phyloP scores from a whole-genome alignment of 1,284 basidiomycete genomes.

The Sanghuangporus weigelae region DNA sequence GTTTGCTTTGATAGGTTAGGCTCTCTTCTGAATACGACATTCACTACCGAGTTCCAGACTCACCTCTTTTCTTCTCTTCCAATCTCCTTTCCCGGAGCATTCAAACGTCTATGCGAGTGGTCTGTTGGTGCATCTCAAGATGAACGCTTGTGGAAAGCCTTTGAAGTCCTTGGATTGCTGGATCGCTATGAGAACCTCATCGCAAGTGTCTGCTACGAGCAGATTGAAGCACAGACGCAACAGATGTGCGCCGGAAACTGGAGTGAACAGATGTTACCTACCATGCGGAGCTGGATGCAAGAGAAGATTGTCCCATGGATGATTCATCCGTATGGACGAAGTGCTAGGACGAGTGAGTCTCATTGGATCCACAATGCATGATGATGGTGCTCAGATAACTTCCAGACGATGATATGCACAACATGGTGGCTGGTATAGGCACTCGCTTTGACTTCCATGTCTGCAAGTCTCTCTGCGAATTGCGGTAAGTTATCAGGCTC shows the following conservation, averaged over 20 bases:
- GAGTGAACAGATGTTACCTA: constrained; percentile 59
- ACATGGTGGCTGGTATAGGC: constrained; percentile 75
- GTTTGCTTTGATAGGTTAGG: constrained; percentile 44
- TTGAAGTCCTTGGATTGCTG: constrained; percentile 72
- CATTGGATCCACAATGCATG: neutral
- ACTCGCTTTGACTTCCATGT: constrained; percentile 88
- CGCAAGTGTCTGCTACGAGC: constrained; percentile 77
- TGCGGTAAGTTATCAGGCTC: constrained; percentile 50
- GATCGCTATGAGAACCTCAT: constrained; percentile 84
- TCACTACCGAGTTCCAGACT: constrained; percentile 64
- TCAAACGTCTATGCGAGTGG: constrained; percentile 57
- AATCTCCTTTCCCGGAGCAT: constrained; percentile 54
- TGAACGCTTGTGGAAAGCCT: constrained; percentile 46
- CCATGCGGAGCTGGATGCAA: constrained; percentile 69
- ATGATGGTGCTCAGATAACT: constrained; percentile 17
- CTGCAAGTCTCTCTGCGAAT: constrained; percentile 81
- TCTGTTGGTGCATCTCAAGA: constrained; percentile 42
- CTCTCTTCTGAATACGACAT: constrained; percentile 50
- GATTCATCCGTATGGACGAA: constrained; percentile 69
- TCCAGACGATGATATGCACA: constrained; percentile 62
- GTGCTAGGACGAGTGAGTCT: constrained; percentile 45
- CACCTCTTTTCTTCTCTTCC: constrained; percentile 64
- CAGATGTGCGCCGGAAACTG: constrained; percentile 66
- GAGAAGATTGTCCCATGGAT: constrained; percentile 81
- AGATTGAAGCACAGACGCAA: constrained; percentile 70